Percentiles rank a stretch among this genome's conserved stretches.
These are phyloP conservation scores for Escovopsis sp. DNA, from an alignment of 2,329 filamentous ascomycete species.

Conservation along the genomic window DNA sequence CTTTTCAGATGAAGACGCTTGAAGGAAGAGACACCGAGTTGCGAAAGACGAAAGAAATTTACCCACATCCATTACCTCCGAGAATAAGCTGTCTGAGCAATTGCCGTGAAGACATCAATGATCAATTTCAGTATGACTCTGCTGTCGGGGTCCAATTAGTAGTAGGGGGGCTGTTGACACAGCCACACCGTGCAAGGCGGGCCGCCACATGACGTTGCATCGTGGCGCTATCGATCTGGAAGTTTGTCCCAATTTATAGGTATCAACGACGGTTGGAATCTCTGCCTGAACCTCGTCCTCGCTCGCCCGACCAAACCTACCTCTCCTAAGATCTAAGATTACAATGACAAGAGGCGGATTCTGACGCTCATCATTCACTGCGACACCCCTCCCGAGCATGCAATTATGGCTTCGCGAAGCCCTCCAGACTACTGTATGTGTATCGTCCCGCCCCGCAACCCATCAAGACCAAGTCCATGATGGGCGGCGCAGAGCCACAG, in stretches of 20 bases:
- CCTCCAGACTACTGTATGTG: conserved; percentile 46
- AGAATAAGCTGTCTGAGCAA: too few species aligned
- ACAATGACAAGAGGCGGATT: too few species aligned
- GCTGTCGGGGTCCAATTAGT: too few species aligned
- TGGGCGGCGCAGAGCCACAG: background rate
- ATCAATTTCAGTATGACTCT: too few species aligned
- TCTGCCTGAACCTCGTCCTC: background rate
- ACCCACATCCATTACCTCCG: too few species aligned
- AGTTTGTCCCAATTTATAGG: conserved; percentile 4
- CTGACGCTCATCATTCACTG: background rate
- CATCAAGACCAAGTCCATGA: too few species aligned
- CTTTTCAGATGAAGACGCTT: too few species aligned
- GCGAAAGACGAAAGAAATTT: too few species aligned
- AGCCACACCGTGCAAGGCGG: conserved; percentile 3
- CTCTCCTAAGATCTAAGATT: background rate
- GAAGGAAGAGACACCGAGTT: too few species aligned
- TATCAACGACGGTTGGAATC: background rate
- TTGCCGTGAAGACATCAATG: too few species aligned
- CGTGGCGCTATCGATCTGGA: conserved; percentile 4
- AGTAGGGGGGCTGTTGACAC: background rate
- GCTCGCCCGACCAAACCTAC: background rate
- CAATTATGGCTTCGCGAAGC: conserved; percentile 20
- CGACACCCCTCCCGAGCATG: background rate
- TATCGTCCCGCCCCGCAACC: background rate
- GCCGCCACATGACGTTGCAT: conserved; percentile 30